phyloP scores from a whole-genome alignment of 2,329 filamentous ascomycete species.

The Aspergillus sclerotialis region DNA sequence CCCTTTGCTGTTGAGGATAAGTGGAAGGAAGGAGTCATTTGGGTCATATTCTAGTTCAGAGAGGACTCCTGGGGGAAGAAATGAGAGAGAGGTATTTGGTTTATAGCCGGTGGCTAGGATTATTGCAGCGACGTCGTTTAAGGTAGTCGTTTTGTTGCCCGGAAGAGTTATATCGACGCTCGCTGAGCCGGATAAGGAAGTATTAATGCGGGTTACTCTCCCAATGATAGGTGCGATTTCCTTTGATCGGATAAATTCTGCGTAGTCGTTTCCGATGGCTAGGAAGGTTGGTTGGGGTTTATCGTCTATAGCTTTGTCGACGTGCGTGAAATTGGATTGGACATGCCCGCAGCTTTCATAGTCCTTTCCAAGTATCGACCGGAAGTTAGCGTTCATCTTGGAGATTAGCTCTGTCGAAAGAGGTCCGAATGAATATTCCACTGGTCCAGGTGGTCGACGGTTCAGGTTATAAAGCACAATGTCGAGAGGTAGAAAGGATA shows the following conservation, averaged over 20 bases:
- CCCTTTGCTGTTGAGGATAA: constrained; percentile 62
- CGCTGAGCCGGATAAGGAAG: constrained; percentile 2
- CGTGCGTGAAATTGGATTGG: constrained; percentile 23
- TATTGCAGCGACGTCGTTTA: constrained; percentile 58
- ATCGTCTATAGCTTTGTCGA: too few species aligned
- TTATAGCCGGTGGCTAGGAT: constrained; percentile 72
- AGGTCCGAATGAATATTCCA: constrained; percentile 59
- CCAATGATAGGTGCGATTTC: constrained; percentile 49
- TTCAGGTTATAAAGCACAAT: constrained; percentile 64
- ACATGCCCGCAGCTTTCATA: constrained; percentile 33
- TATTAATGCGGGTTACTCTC: constrained; percentile 13
- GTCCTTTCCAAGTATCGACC: constrained; percentile 37
- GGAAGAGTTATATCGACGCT: constrained; percentile 31
- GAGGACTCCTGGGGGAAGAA: constrained; percentile 53
- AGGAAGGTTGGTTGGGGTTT: constrained; percentile 55
- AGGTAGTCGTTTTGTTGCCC: constrained; percentile 29
- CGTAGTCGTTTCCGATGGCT: constrained; percentile 64
- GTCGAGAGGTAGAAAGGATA: constrained; percentile 65
- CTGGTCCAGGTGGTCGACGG: constrained; percentile 50
- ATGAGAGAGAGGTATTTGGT: constrained; percentile 56
- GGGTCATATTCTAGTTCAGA: constrained; percentile 52
- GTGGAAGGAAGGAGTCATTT: constrained; percentile 49
- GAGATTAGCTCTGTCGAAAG: constrained; percentile 54
- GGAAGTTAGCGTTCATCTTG: constrained; percentile 45
- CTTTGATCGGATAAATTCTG: constrained; percentile 64